phyloP scores from a whole-genome alignment of 208 protist genomes.

The Leishmania guyanensis region DNA sequence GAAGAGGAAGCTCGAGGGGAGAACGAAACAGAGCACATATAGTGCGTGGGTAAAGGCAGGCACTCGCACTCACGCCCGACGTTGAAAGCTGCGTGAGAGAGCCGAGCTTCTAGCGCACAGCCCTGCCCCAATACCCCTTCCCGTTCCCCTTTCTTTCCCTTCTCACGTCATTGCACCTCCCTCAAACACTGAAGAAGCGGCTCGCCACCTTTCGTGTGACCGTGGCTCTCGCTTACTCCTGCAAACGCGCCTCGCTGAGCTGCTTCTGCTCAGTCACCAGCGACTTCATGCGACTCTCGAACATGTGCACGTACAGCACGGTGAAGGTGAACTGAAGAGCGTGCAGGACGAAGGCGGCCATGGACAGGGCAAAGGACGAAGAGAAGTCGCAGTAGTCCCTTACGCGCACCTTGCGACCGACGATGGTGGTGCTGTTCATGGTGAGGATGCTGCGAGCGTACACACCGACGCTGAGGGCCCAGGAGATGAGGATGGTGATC shows the following conservation, averaged over 20 bases:
- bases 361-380: constrained; percentile 24
- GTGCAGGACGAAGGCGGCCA: constrained; percentile 27
- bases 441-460: constrained; percentile 19
- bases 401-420: constrained; percentile 18
- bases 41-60: not conserved
- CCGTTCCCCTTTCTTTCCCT: not conserved
- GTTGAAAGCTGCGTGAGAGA: not conserved
- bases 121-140: not conserved
- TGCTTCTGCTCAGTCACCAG: constrained; percentile 36
- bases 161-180: not conserved
- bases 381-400: constrained; percentile 35
- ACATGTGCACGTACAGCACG: constrained; percentile 23
- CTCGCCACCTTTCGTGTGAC: not conserved
- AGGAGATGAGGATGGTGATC: constrained; percentile 37
- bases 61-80: not conserved
- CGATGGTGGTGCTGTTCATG: constrained; percentile 23
- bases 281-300: constrained; percentile 25
- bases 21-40: not conserved
- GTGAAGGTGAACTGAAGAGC: constrained; percentile 33
- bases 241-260: not conserved
- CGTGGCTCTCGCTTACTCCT: not conserved
- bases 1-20: not conserved
- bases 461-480: constrained; percentile 29
- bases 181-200: not conserved
- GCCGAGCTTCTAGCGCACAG: not conserved